A percentile compares a stretch with the other conserved stretches of the same genome.
phyloP scores from a whole-genome alignment of 495 filamentous ascomycete species.

The Penicillium crystallinum region DNA sequence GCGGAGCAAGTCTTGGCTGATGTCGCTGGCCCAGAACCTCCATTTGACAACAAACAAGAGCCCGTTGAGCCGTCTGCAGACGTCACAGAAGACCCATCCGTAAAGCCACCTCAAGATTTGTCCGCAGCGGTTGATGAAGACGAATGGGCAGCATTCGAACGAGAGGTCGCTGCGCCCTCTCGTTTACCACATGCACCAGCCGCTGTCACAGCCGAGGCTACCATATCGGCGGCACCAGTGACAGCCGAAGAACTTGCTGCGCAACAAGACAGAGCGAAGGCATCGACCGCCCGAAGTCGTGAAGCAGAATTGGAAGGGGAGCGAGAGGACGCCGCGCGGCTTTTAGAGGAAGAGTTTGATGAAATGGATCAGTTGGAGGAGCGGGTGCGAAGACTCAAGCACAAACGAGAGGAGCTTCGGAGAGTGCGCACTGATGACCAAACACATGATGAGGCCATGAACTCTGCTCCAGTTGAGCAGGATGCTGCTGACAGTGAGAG shows the following conservation, averaged over 20 bases:
- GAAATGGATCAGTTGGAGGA: constrained; percentile 90
- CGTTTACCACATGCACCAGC: constrained; percentile 30
- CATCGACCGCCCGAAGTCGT: constrained; percentile 35
- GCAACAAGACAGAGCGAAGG: constrained; percentile 54
- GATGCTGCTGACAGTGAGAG: constrained; percentile 20
- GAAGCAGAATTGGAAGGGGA: constrained; percentile 72
- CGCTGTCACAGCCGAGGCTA: constrained; percentile 34
- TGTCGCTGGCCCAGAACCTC: constrained; percentile 23
- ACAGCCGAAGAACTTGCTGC: constrained; percentile 68
- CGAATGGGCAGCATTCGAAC: constrained; percentile 89
- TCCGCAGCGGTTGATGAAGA: constrained; percentile 60
- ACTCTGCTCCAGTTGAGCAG: constrained; percentile 13
- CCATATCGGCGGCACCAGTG: constrained; percentile 65
- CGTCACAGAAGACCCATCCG: constrained; percentile 12
- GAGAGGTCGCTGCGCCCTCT: constrained; percentile 64
- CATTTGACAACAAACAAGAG: constrained; percentile 18
- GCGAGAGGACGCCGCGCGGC: constrained; percentile 76
- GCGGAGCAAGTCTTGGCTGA: constrained; percentile 29
- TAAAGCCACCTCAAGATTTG: constrained; percentile 8
- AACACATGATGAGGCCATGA: constrained; percentile 32
- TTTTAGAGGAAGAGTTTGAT: constrained; percentile 84
- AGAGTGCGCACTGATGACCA: constrained; percentile 32
- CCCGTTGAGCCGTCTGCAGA: constrained; percentile 5
- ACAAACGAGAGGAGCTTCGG: constrained; percentile 59
- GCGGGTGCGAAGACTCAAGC: constrained; percentile 69